Base-by-base conservation (phyloP, 192 early-diverging fungal species). In the Podila epigama region DNA sequence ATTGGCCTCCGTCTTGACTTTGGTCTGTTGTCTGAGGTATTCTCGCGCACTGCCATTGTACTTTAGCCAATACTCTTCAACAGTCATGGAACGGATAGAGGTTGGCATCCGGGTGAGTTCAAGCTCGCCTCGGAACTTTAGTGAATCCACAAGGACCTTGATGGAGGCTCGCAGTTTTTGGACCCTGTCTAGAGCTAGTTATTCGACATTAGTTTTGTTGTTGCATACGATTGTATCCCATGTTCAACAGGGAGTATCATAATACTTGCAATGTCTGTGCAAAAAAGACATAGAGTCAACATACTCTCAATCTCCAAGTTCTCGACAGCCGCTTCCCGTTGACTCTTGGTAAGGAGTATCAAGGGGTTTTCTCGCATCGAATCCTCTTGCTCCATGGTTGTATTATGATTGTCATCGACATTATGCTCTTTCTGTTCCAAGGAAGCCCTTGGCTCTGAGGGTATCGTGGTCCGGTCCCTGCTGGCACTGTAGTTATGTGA, bases 291-390 rank as follows among this genome's bases (percentile, higher is more conserved):
- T 31, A 25, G 15, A 31, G 58, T 42, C 37, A 44, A 9, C 68
- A 4, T 68, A 75, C 72, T 68, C n/a, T 75, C 72, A 27, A 75
- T 75, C 48, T 75, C 72, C 31, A 75, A 48, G 52, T 66, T 75
- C 27, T 75, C 72, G 4, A 75, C 34, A 25, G 72, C 72, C 29
- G 64, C 60, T 15, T 67, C 65, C 3, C 72, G 64, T 22, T 75
- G 72, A 29, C 20, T 51, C 15, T 29, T 28, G n/a, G 72, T 75
- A 10, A 75, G 37, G 41, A 63, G 50, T 3, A 52, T 59, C n/a
- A 75, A 29, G 10, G 60, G 60, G 50, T 75, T 68, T 10, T 55
- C 63, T 28, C 16, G 22, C 22, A 27, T 32, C 31, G 31, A 56
- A 5, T 34, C 31, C 12, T 37, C 25, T 15, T 53, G n/a, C n/a